Base-by-base conservation (phyloP, 208 protist genomes). In the Trypanosomatidae sp. region DNA sequence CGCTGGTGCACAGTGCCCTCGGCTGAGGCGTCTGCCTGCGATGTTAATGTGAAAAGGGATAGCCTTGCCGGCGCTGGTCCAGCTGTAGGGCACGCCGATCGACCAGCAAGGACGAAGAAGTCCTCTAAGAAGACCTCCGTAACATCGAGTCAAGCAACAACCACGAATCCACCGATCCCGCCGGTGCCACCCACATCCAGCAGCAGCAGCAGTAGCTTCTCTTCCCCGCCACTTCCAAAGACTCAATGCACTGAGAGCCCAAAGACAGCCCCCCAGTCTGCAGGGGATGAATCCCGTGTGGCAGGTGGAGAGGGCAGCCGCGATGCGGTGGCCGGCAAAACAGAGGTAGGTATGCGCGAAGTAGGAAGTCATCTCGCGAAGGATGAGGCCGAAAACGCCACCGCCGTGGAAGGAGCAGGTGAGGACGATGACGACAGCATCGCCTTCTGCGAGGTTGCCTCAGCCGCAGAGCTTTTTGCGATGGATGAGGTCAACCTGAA, bases 381-480 rank as follows among this genome's bases (percentile, higher is more conserved):
- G 64, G 41, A 25, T 10, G 60, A 44, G n/a, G 39, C 39, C 0
- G 8, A 2, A 2, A 65, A n/a, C 44, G 53, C 49, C 28, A 36
- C 41, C 12, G 52, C 13, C 28, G 46, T n/a, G 22, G 1, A 5
- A n/a, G 17, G 25, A 8, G 66, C 22, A 10, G 44, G 56, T 15
- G 73, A 43, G 7, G 67, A 79, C 53, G 58, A 60, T 41, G 53
- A 79, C 28, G 62, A 68, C 15, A 47, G 49, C 41, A 74, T 83
- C 69, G 33, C 65, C 73, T 83, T 83, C 55, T 73, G 69, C 36
- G 62, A 69, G 12, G 25, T 1, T 5, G 30, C 52, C 49, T 74
- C 74, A 3, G 58, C 66, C 2, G 49, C 68, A 1, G 79, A 85
- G 66, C 43, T 76, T 52, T 73, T 77, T 39, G 58, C 33, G 15